Percentiles rank a stretch among this genome's conserved stretches.
Conservation (phyloP, 2,329 filamentous ascomycete genomes). For the Monilinia aucupariae region DNA sequence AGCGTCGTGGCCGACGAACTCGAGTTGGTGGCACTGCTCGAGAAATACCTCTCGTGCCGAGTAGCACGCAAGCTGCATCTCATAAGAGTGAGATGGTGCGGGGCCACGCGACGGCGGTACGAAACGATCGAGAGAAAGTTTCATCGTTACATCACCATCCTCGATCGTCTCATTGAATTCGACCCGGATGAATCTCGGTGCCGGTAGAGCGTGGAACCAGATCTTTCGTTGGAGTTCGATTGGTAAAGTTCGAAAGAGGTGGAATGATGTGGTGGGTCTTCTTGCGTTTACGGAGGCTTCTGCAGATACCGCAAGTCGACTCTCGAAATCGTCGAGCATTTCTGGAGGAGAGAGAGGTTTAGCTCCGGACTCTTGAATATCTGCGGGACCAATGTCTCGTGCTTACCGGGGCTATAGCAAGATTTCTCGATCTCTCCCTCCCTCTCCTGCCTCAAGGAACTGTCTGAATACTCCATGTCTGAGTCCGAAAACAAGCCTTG, state of each 20-base stretch:
- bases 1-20: neutral
- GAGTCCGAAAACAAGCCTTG: no score
- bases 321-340: neutral
- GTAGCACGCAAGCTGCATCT: neutral
- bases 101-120: fast-evolving
- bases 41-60: neutral
- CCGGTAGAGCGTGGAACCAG: neutral
- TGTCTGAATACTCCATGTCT: neutral
- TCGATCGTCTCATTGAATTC: neutral
- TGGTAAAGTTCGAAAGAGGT: neutral
- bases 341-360: neutral
- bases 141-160: neutral
- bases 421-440: neutral
- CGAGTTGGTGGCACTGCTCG: neutral
- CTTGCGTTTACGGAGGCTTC: no score
- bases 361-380: neutral
- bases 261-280: neutral
- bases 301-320: neutral
- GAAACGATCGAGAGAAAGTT: neutral
- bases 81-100: neutral
- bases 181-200: neutral
- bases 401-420: neutral
- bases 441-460: neutral
- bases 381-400: neutral
- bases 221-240: neutral